These are phyloP conservation scores for Allomyces arbusculus DNA, from an alignment of 192 early-diverging fungal species.

Conservation along the genomic window DNA sequence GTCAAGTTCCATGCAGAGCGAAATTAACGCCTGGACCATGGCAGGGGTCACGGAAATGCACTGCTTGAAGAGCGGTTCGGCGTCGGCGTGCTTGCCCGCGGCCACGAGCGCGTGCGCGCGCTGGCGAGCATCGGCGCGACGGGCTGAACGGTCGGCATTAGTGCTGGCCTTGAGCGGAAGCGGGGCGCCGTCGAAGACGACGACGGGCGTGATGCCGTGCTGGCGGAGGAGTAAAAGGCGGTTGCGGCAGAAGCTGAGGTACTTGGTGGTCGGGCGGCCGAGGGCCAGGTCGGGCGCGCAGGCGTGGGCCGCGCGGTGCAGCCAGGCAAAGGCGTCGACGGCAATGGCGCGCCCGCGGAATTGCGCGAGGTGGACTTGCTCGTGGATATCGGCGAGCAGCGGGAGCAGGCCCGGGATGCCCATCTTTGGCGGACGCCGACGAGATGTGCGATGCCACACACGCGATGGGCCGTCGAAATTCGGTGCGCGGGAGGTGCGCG, in stretches of 20 bases:
- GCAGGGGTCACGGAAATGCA: constrained; percentile 63
- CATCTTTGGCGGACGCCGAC: constrained; percentile 25
- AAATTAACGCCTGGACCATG: constrained; percentile 62
- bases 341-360: constrained; percentile 53
- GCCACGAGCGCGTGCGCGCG: constrained; percentile 13
- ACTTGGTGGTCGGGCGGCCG: constrained; percentile 48
- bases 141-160: constrained; percentile 32
- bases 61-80: constrained; percentile 48
- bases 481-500: too few relatives aligned
- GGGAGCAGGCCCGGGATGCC: constrained; percentile 78
- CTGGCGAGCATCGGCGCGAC: background rate
- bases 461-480: too few relatives aligned
- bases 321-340: constrained; percentile 91
- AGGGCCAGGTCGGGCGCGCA: constrained; percentile 65
- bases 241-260: background rate
- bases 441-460: too few relatives aligned
- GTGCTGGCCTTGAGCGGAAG: constrained; percentile 69
- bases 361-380: constrained; percentile 42
- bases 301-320: constrained; percentile 66
- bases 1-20: constrained; percentile 38
- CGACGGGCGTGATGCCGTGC: constrained; percentile 47
- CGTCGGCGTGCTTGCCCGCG: constrained; percentile 33
- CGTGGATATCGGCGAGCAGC: constrained; percentile 49
- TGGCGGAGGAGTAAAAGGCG: constrained; percentile 22
- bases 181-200: constrained; percentile 89